Conservation (phyloP, 2,329 filamentous ascomycete species). For the Bisporella sp. region DNA sequence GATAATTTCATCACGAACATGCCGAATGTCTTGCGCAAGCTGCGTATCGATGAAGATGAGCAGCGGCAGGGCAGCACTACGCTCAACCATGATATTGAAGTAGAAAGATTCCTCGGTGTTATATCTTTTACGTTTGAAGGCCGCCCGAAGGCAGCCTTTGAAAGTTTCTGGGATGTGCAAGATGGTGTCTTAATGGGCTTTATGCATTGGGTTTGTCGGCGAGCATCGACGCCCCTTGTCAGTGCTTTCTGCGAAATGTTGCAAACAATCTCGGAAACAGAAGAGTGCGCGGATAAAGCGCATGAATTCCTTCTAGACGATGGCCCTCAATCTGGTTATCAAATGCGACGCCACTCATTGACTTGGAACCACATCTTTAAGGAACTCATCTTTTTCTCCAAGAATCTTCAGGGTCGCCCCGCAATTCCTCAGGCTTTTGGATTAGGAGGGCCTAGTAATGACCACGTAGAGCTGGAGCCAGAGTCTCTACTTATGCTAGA, state of each 20-base stretch:
- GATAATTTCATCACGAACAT: constrained; percentile 94
- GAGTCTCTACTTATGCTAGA: constrained; percentile 97
- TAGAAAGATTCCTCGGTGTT: constrained; percentile 87
- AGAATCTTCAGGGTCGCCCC: constrained; percentile 69
- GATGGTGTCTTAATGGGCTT: constrained; percentile 94
- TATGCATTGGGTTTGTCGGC: constrained; percentile 90
- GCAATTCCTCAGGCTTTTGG: constrained; percentile 45
- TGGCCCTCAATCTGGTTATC: constrained; percentile 63
- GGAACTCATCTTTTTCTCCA: constrained; percentile 79
- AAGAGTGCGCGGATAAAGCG: constrained; percentile 74
- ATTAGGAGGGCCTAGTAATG: constrained; percentile 52
- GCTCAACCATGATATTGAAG: constrained; percentile 62
- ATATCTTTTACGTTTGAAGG: constrained; percentile 89
- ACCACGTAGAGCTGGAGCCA: constrained; percentile 73
- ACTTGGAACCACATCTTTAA: constrained; percentile 92
- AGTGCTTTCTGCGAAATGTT: constrained; percentile 97
- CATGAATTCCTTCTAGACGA: constrained; percentile 90
- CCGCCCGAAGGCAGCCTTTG: constrained; percentile 71
- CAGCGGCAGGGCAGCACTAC: constrained; percentile 63
- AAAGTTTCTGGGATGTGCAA: constrained; percentile 81
- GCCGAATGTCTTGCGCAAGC: constrained; percentile 79
- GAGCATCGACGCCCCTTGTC: constrained; percentile 91
- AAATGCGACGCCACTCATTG: constrained; percentile 76
- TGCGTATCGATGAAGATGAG: constrained; percentile 85
- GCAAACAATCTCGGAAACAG: constrained; percentile 76